Evolutionary conservation across 2,329 filamentous ascomycete genomes (phyloP).

Genomic region (Arthrinium phaeospermum): DNA sequence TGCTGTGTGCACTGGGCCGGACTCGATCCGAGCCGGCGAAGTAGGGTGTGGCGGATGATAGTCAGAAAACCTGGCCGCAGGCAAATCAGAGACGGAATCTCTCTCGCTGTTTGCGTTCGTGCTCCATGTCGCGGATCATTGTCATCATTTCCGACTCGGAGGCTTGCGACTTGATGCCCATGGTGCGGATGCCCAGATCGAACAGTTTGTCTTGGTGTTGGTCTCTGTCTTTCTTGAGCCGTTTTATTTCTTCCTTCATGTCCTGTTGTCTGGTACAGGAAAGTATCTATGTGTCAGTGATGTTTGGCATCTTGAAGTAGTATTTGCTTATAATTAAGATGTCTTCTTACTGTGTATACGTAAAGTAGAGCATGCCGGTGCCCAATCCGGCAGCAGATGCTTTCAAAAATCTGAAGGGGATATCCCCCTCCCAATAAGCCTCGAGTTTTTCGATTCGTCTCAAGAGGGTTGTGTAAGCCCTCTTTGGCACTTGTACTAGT

Average conservation of each 20-base stretch:
- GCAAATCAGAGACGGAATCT: background rate
- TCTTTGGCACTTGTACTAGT: background rate
- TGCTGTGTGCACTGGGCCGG: background rate
- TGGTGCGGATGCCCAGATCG: background rate
- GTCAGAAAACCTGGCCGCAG: background rate
- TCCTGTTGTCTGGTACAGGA: background rate
- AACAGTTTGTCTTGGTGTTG: background rate
- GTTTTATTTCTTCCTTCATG: background rate
- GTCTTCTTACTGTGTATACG: background rate
- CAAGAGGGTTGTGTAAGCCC: background rate
- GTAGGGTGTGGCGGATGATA: background rate
- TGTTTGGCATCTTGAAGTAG: background rate
- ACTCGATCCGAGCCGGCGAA: background rate
- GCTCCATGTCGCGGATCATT: background rate
- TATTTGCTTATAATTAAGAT: background rate
- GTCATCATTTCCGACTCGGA: background rate
- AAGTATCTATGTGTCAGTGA: background rate
- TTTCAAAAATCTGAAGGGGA: too few relatives aligned
- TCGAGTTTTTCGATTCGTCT: background rate
- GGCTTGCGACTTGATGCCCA: background rate
- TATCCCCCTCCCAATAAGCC: too few relatives aligned
- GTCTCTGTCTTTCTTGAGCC: background rate
- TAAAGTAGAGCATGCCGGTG: background rate
- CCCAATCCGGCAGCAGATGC: too few relatives aligned
- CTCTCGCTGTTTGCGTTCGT: background rate